Percentiles rank a stretch among this genome's conserved stretches.
These are phyloP conservation scores for Cardamine occulta DNA, from an alignment of 345 rosid species.

Conservation along the genomic window DNA sequence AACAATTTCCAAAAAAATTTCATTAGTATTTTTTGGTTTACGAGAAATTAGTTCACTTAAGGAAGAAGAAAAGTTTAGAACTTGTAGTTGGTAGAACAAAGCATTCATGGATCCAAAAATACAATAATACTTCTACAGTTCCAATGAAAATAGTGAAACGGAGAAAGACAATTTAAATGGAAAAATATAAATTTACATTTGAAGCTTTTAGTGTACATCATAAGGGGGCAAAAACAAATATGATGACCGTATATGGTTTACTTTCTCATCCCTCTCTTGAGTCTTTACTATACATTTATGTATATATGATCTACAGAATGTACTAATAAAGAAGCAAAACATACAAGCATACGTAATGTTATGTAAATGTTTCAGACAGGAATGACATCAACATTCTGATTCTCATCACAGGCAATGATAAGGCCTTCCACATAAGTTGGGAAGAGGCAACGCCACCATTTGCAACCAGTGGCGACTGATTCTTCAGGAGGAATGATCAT, in stretches of 20 bases:
- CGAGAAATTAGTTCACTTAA: background rate
- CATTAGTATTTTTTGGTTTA: background rate
- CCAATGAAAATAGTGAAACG: background rate
- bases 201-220: constrained; percentile 6
- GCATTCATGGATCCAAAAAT: background rate
- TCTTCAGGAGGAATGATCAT: constrained; percentile 80
- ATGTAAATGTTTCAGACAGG: constrained; percentile 59
- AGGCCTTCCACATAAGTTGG: constrained; percentile 83
- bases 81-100: background rate
- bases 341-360: constrained; percentile 8
- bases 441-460: constrained; percentile 72
- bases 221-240: constrained; percentile 13
- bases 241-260: constrained; percentile 15
- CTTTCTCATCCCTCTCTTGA: background rate
- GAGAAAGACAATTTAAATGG: background rate
- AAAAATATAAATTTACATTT: constrained; percentile 27
- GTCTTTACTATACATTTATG: constrained; percentile 23
- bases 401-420: constrained; percentile 73
- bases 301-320: background rate
- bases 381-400: constrained; percentile 69
- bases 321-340: constrained; percentile 31
- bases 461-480: constrained; percentile 77
- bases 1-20: constrained; percentile 22
- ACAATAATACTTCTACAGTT: background rate
- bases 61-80: constrained; percentile 14